Base-by-base conservation (phyloP, 1,139 yeast genomes). In the Blastobotrys elegans region DNA sequence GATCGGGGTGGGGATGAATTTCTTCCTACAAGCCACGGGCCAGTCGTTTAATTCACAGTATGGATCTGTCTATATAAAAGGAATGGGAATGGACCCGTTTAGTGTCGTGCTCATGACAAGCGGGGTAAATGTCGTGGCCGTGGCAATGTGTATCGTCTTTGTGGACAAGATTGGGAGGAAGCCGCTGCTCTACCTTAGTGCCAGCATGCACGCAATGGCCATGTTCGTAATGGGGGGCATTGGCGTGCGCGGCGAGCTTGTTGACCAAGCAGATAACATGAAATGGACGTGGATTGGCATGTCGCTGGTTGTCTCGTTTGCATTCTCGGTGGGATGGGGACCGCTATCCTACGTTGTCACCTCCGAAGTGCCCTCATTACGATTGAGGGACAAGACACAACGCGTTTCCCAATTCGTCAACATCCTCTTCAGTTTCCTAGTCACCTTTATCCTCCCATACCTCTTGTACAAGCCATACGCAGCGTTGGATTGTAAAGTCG, bases 21-120 rank as follows among this genome's bases (percentile, higher is more conserved):
- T 79, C 61, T 75, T 79, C 70, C 86, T 81, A 66, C 87, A 82
- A 64, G 73, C 80, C 69, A 79, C 86, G 48, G 89, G 88, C 67
- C 52, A 31, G 60, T 56, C 17, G 47, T 43, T 39, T 58, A 51
- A 49, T 57, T 54, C 53, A 56, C 50, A 36, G 17, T 36, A 36
- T 17, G 29, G 29, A 4, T 8, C 40, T 7, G 29, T 36, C 5
- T 36, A 13, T 16, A 22, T 36, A 11, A 36, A 36, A n/a, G 29
- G 40, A 6, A 4, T 36, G 16, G 40, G 40, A 10, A 36, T 36
- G 18, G 18, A 36, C 18, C 40, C 40, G 4, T 36, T 36, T n/a
- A 29, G 29, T 4, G 29, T 16, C 16, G 21, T 20, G 16, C 4
- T 36, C 8, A 20, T 36, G 10, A 4, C 5, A 4, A 4, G 16